Conservation (phyloP, 768 basidiomycete species). For the Phaeotremella fagi region DNA sequence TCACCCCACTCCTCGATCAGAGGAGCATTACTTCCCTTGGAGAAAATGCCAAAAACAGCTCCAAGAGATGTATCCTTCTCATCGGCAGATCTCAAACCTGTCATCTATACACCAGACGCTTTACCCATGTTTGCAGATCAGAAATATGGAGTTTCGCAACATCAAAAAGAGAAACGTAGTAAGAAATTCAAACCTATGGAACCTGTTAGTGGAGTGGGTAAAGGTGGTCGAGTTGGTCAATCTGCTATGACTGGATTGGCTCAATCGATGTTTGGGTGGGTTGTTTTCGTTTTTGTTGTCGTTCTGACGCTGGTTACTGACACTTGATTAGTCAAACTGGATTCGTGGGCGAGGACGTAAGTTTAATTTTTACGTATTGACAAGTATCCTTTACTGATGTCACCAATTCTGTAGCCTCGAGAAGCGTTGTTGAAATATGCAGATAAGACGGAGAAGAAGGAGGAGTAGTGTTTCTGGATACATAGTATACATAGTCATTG, state of each 20-base stretch:
- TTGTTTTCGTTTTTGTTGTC: not conserved
- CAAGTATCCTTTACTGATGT: constrained; percentile 8
- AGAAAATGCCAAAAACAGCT: constrained; percentile 78
- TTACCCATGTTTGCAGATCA: constrained; percentile 89
- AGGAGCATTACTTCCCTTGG: constrained; percentile 82
- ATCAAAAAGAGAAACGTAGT: constrained; percentile 84
- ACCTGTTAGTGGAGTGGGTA: constrained; percentile 87
- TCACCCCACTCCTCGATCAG: constrained; percentile 84
- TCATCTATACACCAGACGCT: constrained; percentile 87
- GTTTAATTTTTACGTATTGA: too few species aligned
- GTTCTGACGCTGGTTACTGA: not conserved
- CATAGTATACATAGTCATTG: too few species aligned
- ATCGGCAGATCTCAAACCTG: constrained; percentile 66
- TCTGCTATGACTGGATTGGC: constrained; percentile 97
- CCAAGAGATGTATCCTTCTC: constrained; percentile 74
- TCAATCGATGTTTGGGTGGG: constrained; percentile 68
- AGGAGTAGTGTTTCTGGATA: constrained; percentile 54
- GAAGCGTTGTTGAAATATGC: constrained; percentile 96
- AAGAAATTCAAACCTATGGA: constrained; percentile 89
- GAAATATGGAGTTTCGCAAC: constrained; percentile 60
- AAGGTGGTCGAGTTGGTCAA: constrained; percentile 89
- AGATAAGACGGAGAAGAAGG: constrained; percentile 59
- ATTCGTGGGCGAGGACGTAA: constrained; percentile 75
- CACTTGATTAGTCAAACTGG: too few species aligned
- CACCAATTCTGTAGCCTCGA: constrained; percentile 63